Conservation (phyloP, 202 grass and related monocot genomes). For the Zizania palustris region DNA sequence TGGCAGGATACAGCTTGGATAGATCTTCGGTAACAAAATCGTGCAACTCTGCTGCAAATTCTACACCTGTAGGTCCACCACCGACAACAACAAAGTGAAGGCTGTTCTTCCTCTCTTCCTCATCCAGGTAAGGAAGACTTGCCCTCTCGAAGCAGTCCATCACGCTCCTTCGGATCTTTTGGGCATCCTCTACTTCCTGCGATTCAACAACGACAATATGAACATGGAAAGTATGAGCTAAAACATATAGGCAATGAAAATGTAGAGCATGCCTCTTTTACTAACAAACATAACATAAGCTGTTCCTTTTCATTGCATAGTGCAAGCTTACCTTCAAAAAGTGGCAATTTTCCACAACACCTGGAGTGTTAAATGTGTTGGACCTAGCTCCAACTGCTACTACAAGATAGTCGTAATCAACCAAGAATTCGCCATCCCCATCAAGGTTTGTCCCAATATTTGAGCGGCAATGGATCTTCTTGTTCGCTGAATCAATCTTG, state of each 20-base stretch:
- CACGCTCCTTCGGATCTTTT: conserved; percentile 85
- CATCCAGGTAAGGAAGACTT: conserved; percentile 71
- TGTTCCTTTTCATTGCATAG: background rate
- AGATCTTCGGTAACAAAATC: conserved; percentile 97
- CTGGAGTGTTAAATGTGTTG: conserved; percentile 96
- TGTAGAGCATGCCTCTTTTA: background rate
- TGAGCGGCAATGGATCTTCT: conserved; percentile 79
- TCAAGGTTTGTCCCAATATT: conserved; percentile 81
- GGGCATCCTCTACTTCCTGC: conserved; percentile 98
- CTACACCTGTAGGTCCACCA: conserved; percentile 96
- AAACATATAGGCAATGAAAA: conserved; percentile 21
- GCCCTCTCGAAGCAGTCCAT: conserved; percentile 96
- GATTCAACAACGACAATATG: conserved; percentile 34
- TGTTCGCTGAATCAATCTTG: conserved; percentile 82
- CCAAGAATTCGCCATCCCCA: conserved; percentile 82
- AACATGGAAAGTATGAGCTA: background rate
- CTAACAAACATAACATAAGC: background rate
- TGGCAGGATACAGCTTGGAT: conserved; percentile 81
- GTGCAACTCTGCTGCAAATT: conserved; percentile 93
- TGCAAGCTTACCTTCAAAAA: conserved; percentile 84
- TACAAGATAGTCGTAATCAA: conserved; percentile 91
- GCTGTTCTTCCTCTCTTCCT: conserved; percentile 86
- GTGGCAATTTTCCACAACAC: conserved; percentile 86
- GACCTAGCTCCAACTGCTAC: conserved; percentile 79
- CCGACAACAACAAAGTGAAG: conserved; percentile 97